Evolutionary conservation across 2,329 filamentous ascomycete species (phyloP), one percentile per base, ranked within the genome.

Genomic region (Lecanosticta acicola): DNA sequence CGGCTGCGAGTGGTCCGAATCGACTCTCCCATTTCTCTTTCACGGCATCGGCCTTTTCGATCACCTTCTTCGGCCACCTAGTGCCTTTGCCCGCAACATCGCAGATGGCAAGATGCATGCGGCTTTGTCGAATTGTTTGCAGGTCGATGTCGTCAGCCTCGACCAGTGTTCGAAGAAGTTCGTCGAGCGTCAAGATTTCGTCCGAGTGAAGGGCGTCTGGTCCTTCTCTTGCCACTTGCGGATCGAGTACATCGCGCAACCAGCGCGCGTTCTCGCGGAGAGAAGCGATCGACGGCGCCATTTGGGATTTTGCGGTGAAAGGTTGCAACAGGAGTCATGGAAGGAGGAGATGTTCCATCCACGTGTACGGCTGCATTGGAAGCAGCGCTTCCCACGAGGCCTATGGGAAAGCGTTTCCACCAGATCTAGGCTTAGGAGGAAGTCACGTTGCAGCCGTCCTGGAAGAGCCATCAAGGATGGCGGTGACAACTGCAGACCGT

Each of bases 191-290:
- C 14, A 74, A 52, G 4, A 72, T 63, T 35, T 73, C 71, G 46
- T 74, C 69, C 1, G 69, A 63, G 11, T 61, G 59, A 21, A 75
- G 58, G 3, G 59, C 57, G 32, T 72, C 62, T 0, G 69, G 67
- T 1, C 72, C 72, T 32, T 73, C 66, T 14, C 66, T 68, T 4
- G 72, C 70, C 38, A 74, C 64, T 34, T 66, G 56, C 3, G 67
- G 62, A 42, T 75, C 72, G 13, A 75, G 67, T 3, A 68, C 65
- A 54, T 75, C 70, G 29, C 72, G 70, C 41, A 75, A 73, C 70
- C 71, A 73, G 24, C 57, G 59, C 2, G 68, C 59, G 35, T 68
- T 57, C 16, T 61, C 46, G 32, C 60, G 66, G 36, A 74, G 65
- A 29, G 24, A 29, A 29, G 24, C 24, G 5, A n/a, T n/a, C n/a